Evolutionary conservation across 345 rosid genomes (phyloP), one percentile per base, ranked within the genome.

Genomic region (Sapria himalayana): DNA sequence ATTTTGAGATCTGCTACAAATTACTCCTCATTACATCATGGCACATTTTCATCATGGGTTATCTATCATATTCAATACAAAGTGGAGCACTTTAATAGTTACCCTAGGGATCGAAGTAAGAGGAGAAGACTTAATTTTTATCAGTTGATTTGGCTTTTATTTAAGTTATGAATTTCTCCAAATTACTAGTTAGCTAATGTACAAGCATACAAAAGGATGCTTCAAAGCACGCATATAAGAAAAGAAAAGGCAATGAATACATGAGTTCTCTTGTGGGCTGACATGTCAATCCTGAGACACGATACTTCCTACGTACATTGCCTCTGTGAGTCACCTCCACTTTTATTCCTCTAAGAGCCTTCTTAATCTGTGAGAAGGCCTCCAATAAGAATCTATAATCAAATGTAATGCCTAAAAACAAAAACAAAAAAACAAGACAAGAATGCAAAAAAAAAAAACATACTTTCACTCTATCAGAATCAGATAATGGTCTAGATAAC

Each of bases 301-400:
- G 96, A 41, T 91, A 91, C 49, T 91, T 91, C 37, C 99, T 77
- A 40, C 99, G 60, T 17, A 84, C 81, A 19, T 65, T 80, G 17
- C 85, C 89, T 58, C 96, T 54, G 32, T 91, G 99, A 1, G 95
- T 91, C 14, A 91, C 99, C 66, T 91, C 99, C 29, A 91, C 99
- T 69, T 91, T 91, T 34, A 91, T 93, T 39, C 99, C 99, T 47
- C 99, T 68, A 3, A 91, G 79, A 32, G 70, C 99, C 60, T 73
- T 79, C 45, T 91, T 91, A 17, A 84, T 66, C 99, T 91, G 73
- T 48, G 52, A 20, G 23, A 35, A n/a, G n/a, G n/a, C n/a, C n/a
- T n/a, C n/a, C 22, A 23, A 22, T 39, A 41, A 15, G 22, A 32
- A 41, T 17, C 15, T 19, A 41, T 24, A 29, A 5, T 52, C 31